Evolutionary conservation across 495 filamentous ascomycete genomes (phyloP), one percentile per base, ranked within the genome.

Genomic region (Glutinoglossum americanum): DNA sequence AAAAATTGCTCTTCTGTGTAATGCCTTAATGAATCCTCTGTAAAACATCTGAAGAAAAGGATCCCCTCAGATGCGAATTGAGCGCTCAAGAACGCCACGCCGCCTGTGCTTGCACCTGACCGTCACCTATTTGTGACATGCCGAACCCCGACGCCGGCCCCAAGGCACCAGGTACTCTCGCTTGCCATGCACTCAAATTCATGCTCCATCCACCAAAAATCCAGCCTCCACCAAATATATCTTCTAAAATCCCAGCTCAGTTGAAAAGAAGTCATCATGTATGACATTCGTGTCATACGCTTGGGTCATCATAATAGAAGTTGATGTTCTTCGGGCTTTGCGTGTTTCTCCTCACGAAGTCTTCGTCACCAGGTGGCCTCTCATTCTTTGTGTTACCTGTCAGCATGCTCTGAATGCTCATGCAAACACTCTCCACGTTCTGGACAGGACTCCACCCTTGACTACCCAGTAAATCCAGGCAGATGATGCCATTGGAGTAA

Each of bases 401-500:
- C 64, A 98, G 68, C 92, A 98, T 98, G 70, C 87, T 94, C 71
- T 98, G 92, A 49, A 98, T 80, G 67, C 88, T 94, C 80, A 98
- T 92, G 74, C 88, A 94, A 48, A 98, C 80, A 63, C 85, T 93
- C 73, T 98, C 89, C 13, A 95, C 92, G 30, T 88, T 97, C 67
- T 97, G 93, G 10, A 97, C 90, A 0, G 92, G 92, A 13, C 82
- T 88, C 92, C 92, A 98, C 61, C 93, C 92, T 54, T 84, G 80
- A 1, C 71, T 72, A 58, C 88, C 86, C 19, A 98, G 82, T 0
- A 98, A 81, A 62, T 98, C 93, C 25, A 98, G 83, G 64, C 92
- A 98, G 65, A 98, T 98, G 67, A 95, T 89, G 55, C 92, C 92
- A 68, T 98, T 98, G 60, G 84, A 89, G 70, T 98, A 98, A 67